Evolutionary conservation across 805 yeast genomes (phyloP), one percentile per base, ranked within the genome.

Genomic region (Nakazawaea populi): DNA sequence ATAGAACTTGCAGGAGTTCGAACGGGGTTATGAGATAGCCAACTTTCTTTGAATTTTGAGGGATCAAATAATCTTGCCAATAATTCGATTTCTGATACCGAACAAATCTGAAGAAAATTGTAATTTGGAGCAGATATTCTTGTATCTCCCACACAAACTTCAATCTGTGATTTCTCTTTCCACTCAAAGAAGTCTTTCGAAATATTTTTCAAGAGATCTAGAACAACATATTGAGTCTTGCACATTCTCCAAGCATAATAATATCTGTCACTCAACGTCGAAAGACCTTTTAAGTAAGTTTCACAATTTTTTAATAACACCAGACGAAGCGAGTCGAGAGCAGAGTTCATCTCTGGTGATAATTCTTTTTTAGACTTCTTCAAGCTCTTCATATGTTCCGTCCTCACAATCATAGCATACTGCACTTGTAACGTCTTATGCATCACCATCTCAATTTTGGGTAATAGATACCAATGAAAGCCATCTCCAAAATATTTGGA

Each of bases 181-280:
- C 28, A 10, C 3, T 42, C 38, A 24, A 44, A 48, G 31, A 42
- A 38, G 4, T 38, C 24, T 2, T 24, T 6, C 12, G 45, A 29
- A 10, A 11, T n/a, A n/a, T 42, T 46, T 36, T 58, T 62, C 9
- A 79, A 51, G 4, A 75, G 48, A 28, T 64, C 67, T 10, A 74
- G 55, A 24, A 81, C 57, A 43, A 68, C 73, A 5, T 62, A 62
- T 47, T 77, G 79, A 0, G 87, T 83, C 57, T 82, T 83, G 37
- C 79, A 72, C 60, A 85, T 74, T 64, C 86, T 76, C 82, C 84
- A 82, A 2, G 89, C 86, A 60, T 82, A 83, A 52, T 80, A 81
- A 60, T 83, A 85, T 55, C 80, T 73, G 29, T 68, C 71, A 24
- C 87, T 79, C 36, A 85, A 64, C 39, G 71, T 70, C 18, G 67